Conservation (phyloP, 805 yeast genomes). For the Ogataea nakhonphanomensis region DNA sequence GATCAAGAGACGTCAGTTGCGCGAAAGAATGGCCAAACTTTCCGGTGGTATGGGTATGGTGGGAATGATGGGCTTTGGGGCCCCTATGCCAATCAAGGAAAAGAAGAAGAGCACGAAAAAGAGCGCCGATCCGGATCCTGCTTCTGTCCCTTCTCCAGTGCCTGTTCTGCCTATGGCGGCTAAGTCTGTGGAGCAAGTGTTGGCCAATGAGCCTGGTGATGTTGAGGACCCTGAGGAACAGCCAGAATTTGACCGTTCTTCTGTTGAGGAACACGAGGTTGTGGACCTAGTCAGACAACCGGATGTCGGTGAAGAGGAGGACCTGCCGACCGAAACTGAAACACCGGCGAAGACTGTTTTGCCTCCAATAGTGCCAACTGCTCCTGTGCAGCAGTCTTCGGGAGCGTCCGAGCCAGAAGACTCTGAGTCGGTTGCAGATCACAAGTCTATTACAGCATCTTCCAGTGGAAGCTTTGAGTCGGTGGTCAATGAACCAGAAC, state of each 20-base stretch:
- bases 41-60: constrained; percentile 83
- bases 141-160: constrained; percentile 33
- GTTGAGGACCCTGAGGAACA: no score
- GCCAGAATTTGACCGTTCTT: constrained; percentile 1
- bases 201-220: background rate
- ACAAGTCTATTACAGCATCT: no score
- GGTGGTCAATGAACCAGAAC: no score
- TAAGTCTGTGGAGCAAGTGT: background rate
- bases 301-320: constrained; percentile 7
- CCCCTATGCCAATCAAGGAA: constrained; percentile 29
- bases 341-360: constrained; percentile 8
- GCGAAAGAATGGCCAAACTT: constrained; percentile 94
- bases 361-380: constrained; percentile 10
- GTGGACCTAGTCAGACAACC: constrained; percentile 5
- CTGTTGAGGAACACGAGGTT: constrained; percentile 4
- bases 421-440: no score
- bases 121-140: constrained; percentile 9
- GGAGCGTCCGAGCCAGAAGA: no score
- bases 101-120: constrained; percentile 27
- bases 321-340: constrained; percentile 1
- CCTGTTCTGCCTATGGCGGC: constrained; percentile 23
- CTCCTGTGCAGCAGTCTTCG: background rate
- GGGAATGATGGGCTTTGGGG: constrained; percentile 62
- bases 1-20: constrained; percentile 65
- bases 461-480: no score